phyloP scores from a whole-genome alignment of 1,139 yeast genomes.

The Protomyces pachydermus region DNA sequence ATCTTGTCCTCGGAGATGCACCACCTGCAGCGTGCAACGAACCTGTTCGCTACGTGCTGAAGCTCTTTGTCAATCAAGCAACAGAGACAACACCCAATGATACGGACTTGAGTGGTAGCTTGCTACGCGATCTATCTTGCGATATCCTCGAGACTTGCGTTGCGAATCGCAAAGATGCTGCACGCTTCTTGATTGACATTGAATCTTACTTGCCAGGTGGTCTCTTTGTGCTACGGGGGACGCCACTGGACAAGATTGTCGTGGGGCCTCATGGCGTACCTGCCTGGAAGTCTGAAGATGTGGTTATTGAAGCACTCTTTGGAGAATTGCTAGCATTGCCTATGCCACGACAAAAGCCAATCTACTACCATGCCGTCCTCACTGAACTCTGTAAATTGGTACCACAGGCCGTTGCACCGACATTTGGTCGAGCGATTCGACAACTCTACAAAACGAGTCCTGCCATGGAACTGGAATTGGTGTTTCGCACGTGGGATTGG shows the following conservation, averaged over 20 bases:
- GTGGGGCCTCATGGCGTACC: slow-evolving; percentile 39
- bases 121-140: slow-evolving; percentile 68
- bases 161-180: slow-evolving; percentile 81
- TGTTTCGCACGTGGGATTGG: slow-evolving; percentile 79
- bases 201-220: slow-evolving; percentile 67
- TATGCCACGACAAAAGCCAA: slow-evolving; percentile 55
- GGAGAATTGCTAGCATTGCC: slow-evolving; percentile 77
- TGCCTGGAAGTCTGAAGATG: slow-evolving; percentile 89
- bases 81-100: slow-evolving; percentile 68
- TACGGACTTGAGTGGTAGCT: slow-evolving; percentile 54
- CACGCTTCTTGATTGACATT: slow-evolving; percentile 72
- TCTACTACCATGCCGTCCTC: slow-evolving; percentile 80
- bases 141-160: slow-evolving; percentile 77
- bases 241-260: slow-evolving; percentile 66
- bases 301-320: slow-evolving; percentile 76
- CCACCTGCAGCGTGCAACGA: slow-evolving; percentile 25
- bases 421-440: slow-evolving; percentile 88
- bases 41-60: slow-evolving; percentile 30
- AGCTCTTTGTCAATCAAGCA: slow-evolving; percentile 49
- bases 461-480: slow-evolving; percentile 68
- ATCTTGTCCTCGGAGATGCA: slow-evolving; percentile 37
- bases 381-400: slow-evolving; percentile 83
- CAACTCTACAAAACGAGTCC: slow-evolving; percentile 67
- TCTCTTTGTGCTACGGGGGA: slow-evolving; percentile 77
- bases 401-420: slow-evolving; percentile 90